Conservation (phyloP, 2,329 filamentous ascomycete genomes). For the Clarireedia monteithiana region DNA sequence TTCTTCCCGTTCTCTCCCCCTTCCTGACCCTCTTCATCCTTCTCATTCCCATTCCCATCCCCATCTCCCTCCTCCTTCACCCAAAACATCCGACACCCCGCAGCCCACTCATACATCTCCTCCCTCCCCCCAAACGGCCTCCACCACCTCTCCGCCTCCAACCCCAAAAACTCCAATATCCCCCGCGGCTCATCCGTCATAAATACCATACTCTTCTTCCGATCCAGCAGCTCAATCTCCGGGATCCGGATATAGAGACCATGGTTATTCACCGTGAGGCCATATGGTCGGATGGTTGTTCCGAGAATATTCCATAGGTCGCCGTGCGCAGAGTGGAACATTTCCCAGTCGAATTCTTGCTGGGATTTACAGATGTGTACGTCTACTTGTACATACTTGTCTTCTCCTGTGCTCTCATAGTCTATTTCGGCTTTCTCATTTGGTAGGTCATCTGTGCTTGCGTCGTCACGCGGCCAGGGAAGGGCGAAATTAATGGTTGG, state of each 20-base stretch:
- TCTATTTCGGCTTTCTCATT: background rate
- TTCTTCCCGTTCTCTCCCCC: constrained; percentile 29
- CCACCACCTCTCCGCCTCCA: constrained; percentile 44
- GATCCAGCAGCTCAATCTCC: constrained; percentile 56
- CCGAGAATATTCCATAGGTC: constrained; percentile 63
- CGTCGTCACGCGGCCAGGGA: constrained; percentile 37
- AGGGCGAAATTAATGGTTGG: constrained; percentile 45
- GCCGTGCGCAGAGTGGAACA: constrained; percentile 65
- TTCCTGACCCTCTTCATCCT: constrained; percentile 17
- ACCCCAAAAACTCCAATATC: constrained; percentile 55
- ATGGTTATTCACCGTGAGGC: constrained; percentile 56
- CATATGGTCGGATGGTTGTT: constrained; percentile 52
- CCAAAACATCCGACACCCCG: constrained; percentile 51
- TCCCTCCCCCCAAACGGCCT: constrained; percentile 45
- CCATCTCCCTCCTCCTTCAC: constrained; percentile 30
- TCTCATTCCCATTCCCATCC: constrained; percentile 9
- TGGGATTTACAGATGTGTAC: constrained; percentile 43
- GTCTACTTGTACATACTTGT: constrained; percentile 60
- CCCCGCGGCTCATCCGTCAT: constrained; percentile 49
- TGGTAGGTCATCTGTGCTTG: too few relatives aligned
- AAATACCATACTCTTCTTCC: constrained; percentile 46
- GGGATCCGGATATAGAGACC: constrained; percentile 59
- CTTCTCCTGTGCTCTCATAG: constrained; percentile 1
- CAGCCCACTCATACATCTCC: constrained; percentile 55
- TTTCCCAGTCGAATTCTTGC: constrained; percentile 48